A percentile compares a stretch with the other conserved stretches of the same genome.
Evolutionary conservation across 164 flowering plant species (phyloP).

Genomic region (Stephania yunnanensis): DNA sequence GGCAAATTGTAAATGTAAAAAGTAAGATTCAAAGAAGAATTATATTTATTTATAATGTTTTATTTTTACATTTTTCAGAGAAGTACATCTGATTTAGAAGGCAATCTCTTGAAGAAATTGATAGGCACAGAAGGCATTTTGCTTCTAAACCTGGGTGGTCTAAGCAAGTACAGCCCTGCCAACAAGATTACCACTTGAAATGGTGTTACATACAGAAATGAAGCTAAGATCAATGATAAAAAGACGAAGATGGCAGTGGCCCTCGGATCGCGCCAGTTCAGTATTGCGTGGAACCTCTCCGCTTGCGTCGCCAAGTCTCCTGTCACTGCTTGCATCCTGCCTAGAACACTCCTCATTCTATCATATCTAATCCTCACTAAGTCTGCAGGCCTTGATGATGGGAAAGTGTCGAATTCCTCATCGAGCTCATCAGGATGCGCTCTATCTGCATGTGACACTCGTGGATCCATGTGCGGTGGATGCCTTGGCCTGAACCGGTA

Average conservation of each 20-base stretch:
- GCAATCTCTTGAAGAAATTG: slow-evolving; percentile 76
- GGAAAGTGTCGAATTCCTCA: slow-evolving; percentile 81
- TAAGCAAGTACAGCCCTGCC: slow-evolving; percentile 51
- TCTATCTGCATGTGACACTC: slow-evolving; percentile 50
- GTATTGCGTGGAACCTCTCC: slow-evolving; percentile 55
- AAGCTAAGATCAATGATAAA: slow-evolving; percentile 50
- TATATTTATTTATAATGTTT: not conserved
- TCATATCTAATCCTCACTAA: slow-evolving; percentile 71
- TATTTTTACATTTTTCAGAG: slow-evolving; percentile 25
- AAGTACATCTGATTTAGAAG: slow-evolving; percentile 67
- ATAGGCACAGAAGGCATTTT: slow-evolving; percentile 75
- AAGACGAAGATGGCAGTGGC: slow-evolving; percentile 66
- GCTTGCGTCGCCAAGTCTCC: slow-evolving; percentile 85
- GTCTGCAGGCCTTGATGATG: slow-evolving; percentile 42
- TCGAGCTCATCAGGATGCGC: slow-evolving; percentile 70
- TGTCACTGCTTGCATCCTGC: slow-evolving; percentile 62
- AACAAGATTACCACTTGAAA: slow-evolving; percentile 61
- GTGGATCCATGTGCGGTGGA: slow-evolving; percentile 70
- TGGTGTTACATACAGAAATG: slow-evolving; percentile 64
- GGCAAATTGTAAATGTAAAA: not conserved
- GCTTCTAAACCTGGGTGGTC: slow-evolving; percentile 75
- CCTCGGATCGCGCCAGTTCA: slow-evolving; percentile 87
- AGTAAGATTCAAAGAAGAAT: not conserved
- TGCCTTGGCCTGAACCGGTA: slow-evolving; percentile 67
- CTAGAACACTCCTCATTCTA: slow-evolving; percentile 60